These are phyloP conservation scores for Fraxinus excelsior DNA, from an alignment of 257 asterid genomes.

Conservation along the genomic window DNA sequence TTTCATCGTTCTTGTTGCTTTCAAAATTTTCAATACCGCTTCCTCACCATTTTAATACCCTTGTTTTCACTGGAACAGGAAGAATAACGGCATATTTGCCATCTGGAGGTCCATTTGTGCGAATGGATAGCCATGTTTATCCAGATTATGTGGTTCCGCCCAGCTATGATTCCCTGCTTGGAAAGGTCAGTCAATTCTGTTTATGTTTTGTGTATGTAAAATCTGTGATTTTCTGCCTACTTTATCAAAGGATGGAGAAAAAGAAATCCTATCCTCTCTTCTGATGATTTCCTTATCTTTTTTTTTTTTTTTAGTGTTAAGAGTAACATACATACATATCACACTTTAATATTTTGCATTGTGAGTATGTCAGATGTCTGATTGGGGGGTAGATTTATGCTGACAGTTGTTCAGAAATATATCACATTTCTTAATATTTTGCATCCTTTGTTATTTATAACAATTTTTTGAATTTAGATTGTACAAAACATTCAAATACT, in stretches of 20 bases:
- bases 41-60: slow-evolving; percentile 4
- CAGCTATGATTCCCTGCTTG: slow-evolving; percentile 95
- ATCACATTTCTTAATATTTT: background rate
- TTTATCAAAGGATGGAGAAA: background rate
- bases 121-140: slow-evolving; percentile 99
- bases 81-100: slow-evolving; percentile 94
- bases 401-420: too few relatives aligned
- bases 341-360: too few relatives aligned
- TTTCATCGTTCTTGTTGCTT: too few relatives aligned
- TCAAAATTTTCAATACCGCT: too few relatives aligned
- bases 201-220: background rate
- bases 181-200: slow-evolving; percentile 61
- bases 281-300: background rate
- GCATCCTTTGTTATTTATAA: background rate
- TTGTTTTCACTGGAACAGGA: slow-evolving; percentile 54
- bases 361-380: too few relatives aligned
- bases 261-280: background rate
- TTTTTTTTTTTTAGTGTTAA: background rate
- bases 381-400: too few relatives aligned
- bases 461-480: background rate
- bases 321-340: background rate
- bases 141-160: slow-evolving; percentile 99
- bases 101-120: slow-evolving; percentile 96
- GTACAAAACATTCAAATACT: background rate
- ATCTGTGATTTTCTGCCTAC: background rate